These are phyloP conservation scores for Oenanthe sinensis DNA, from an alignment of 129 eudicot species.

Conservation along the genomic window DNA sequence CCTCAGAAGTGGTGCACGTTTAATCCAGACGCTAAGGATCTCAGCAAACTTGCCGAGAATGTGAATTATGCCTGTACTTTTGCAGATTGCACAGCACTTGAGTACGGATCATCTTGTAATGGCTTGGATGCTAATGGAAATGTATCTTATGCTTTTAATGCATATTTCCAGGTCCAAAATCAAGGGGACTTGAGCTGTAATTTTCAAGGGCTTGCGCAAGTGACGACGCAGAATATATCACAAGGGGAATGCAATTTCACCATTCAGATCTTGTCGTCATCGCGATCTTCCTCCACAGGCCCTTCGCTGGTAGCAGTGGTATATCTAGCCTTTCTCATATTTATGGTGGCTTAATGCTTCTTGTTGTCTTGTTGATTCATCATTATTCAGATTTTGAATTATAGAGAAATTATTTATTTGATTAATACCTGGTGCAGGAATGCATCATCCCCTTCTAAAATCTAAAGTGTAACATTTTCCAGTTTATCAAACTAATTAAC, in stretches of 20 bases:
- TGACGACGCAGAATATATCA: slow-evolving; percentile 22
- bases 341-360: background rate
- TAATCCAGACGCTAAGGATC: slow-evolving; percentile 37
- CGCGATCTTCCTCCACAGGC: background rate
- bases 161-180: slow-evolving; percentile 23
- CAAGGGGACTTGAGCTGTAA: slow-evolving; percentile 17
- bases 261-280: slow-evolving; percentile 14
- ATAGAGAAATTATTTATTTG: background rate
- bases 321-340: background rate
- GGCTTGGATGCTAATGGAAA: slow-evolving; percentile 21
- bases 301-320: slow-evolving; percentile 6
- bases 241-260: slow-evolving; percentile 23
- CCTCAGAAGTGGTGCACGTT: slow-evolving; percentile 40
- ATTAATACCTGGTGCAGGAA: background rate
- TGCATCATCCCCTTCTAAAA: background rate
- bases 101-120: slow-evolving; percentile 27
- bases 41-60: slow-evolving; percentile 33
- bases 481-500: too few species aligned
- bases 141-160: slow-evolving; percentile 29
- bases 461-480: too few species aligned
- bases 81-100: slow-evolving; percentile 31
- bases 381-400: background rate
- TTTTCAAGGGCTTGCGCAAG: slow-evolving; percentile 21
- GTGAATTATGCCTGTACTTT: slow-evolving; percentile 39
- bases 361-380: background rate